Conservation (phyloP, 2,329 filamentous ascomycete genomes). For the Thelonectria discophora region DNA sequence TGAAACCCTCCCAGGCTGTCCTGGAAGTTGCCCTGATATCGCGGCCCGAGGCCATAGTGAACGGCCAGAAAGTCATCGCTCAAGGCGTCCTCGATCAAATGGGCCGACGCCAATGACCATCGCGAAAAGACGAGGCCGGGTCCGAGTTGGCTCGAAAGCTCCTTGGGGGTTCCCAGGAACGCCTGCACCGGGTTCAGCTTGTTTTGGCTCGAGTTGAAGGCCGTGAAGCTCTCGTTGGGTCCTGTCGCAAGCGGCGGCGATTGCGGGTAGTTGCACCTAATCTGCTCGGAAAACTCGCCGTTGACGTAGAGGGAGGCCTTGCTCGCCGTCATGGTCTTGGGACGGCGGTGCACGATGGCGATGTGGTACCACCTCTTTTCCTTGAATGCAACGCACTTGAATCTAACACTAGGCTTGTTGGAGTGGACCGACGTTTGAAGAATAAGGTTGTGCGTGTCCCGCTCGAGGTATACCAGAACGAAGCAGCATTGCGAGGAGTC, state of each 20-base stretch:
- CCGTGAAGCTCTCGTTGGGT: constrained; percentile 74
- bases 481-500: constrained; percentile 94
- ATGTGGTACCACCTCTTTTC: constrained; percentile 92
- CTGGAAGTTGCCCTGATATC: constrained; percentile 96
- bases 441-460: constrained; percentile 92
- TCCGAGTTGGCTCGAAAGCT: constrained; percentile 80
- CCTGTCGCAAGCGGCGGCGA: constrained; percentile 71
- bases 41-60: constrained; percentile 86
- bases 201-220: constrained; percentile 66
- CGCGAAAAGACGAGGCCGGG: constrained; percentile 77
- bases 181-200: constrained; percentile 81
- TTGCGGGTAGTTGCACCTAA: constrained; percentile 89
- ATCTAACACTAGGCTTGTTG: constrained; percentile 86
- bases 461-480: constrained; percentile 90
- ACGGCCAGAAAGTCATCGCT: constrained; percentile 94
- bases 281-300: constrained; percentile 91
- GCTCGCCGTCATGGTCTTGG: constrained; percentile 77
- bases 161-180: constrained; percentile 91
- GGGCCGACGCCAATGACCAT: constrained; percentile 90
- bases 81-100: constrained; percentile 85
- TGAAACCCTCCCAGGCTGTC: constrained; percentile 96
- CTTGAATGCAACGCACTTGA: constrained; percentile 83
- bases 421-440: constrained; percentile 93
- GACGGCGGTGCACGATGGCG: constrained; percentile 82
- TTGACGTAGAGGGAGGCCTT: constrained; percentile 91